phyloP scores from a whole-genome alignment of 2,329 filamentous ascomycete genomes.

The Catunica adiposa region DNA sequence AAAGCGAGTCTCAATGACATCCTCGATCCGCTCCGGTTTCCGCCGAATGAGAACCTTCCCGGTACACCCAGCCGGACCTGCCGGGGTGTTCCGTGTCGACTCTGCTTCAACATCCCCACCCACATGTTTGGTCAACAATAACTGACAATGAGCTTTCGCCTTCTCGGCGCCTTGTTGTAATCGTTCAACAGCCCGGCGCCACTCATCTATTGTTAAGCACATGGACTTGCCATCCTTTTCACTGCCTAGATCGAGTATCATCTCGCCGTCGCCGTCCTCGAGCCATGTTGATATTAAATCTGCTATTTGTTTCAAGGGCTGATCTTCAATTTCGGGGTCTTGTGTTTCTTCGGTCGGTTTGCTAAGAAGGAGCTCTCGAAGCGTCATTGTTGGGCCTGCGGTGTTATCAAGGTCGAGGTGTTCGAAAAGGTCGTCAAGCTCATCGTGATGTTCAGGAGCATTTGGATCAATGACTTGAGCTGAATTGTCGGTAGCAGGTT shows the following conservation, averaged over 20 bases:
- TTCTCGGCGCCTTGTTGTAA: constrained; percentile 48
- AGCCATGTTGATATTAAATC: constrained; percentile 52
- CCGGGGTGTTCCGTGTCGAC: constrained; percentile 38
- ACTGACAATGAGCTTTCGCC: constrained; percentile 56
- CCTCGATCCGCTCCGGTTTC: constrained; percentile 55
- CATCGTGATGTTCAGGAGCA: constrained; percentile 45
- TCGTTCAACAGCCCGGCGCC: constrained; percentile 53
- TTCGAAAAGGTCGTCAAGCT: constrained; percentile 83
- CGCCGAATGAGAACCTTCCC: constrained; percentile 80
- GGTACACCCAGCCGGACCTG: constrained; percentile 41
- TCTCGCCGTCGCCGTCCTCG: constrained; percentile 73
- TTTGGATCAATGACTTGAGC: background rate
- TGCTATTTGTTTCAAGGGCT: constrained; percentile 44
- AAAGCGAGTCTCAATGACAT: constrained; percentile 89
- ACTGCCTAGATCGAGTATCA: constrained; percentile 78
- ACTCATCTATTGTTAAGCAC: constrained; percentile 56
- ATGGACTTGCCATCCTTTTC: constrained; percentile 82
- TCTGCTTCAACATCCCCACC: constrained; percentile 59
- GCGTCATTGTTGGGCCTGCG: constrained; percentile 39
- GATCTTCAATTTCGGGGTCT: constrained; percentile 28
- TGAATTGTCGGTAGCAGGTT: constrained; percentile 7
- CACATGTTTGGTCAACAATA: constrained; percentile 82
- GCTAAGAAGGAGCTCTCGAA: constrained; percentile 62
- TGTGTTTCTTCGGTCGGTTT: background rate
- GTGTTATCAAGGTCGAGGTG: constrained; percentile 58